Conservation (phyloP, 1,139 yeast species). For the Kodamaea sp. region DNA sequence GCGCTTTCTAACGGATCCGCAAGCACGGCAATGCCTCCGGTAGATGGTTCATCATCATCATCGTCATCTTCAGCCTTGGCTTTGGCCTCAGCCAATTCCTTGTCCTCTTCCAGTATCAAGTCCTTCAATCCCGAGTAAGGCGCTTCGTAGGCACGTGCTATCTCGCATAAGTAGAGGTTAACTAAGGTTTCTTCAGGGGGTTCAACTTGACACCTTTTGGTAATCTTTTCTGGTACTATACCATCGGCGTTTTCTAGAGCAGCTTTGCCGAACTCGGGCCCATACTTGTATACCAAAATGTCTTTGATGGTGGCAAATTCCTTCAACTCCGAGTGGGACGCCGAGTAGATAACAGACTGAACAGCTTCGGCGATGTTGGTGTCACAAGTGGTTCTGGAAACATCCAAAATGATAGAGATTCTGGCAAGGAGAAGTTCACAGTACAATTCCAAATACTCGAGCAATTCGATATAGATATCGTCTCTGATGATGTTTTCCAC, state of each 20-base stretch:
- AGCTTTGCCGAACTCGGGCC: constrained; percentile 57
- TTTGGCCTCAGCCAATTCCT: constrained; percentile 22
- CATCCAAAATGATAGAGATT: constrained; percentile 54
- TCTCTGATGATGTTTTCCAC: constrained; percentile 86
- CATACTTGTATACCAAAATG: constrained; percentile 61
- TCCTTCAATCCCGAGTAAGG: constrained; percentile 62
- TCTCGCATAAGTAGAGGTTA: constrained; percentile 70
- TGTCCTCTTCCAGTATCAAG: constrained; percentile 25
- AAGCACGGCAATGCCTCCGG: constrained; percentile 12
- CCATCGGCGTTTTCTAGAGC: constrained; percentile 59
- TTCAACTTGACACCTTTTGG: constrained; percentile 60
- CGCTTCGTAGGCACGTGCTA: constrained; percentile 77
- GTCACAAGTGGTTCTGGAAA: constrained; percentile 47
- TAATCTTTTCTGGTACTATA: constrained; percentile 65
- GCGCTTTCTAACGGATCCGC: constrained; percentile 21
- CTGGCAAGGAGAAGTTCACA: constrained; percentile 84
- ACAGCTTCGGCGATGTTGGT: constrained; percentile 75
- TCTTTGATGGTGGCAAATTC: constrained; percentile 68
- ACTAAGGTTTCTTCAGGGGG: constrained; percentile 73
- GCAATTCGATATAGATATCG: constrained; percentile 77
- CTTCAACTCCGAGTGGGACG: constrained; percentile 74
- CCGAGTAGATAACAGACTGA: constrained; percentile 65
- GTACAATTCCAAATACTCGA: constrained; percentile 79
- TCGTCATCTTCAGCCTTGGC: constrained; percentile 17
- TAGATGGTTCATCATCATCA: constrained; percentile 18